Evolutionary conservation across 1,139 yeast species (phyloP).

Genomic region (Saccharomycopsis phalli): DNA sequence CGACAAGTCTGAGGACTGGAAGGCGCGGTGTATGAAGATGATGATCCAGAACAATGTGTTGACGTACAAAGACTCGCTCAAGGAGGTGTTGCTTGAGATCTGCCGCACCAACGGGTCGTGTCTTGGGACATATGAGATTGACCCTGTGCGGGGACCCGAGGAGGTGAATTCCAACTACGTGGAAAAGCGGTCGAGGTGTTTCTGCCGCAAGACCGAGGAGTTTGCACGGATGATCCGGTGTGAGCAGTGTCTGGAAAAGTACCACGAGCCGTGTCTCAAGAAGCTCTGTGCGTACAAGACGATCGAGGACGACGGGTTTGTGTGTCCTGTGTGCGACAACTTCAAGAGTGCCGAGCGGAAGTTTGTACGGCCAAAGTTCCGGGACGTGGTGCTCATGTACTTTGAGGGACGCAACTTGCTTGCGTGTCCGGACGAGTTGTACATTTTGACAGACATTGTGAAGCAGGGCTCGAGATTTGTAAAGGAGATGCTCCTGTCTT

Average conservation of each 20-base stretch:
- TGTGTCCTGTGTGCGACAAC: conserved; percentile 63
- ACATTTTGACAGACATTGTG: conserved; percentile 27
- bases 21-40: conserved; percentile 1
- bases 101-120: conserved; percentile 2
- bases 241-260: conserved; percentile 75
- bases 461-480: conserved; percentile 17
- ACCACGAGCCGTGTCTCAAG: conserved; percentile 59
- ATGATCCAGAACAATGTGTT: conserved; percentile 3
- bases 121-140: conserved; percentile 6
- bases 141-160: conserved; percentile 9
- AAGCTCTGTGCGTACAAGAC: conserved; percentile 27
- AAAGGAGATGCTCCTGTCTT: conserved; percentile 5
- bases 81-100: conserved; percentile 6
- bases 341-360: conserved; percentile 25
- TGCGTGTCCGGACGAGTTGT: conserved; percentile 37
- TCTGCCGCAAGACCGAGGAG: conserved; percentile 60
- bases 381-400: conserved; percentile 29
- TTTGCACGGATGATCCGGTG: conserved; percentile 72
- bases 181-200: conserved; percentile 34
- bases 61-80: background rate
- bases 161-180: background rate
- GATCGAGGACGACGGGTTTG: conserved; percentile 36
- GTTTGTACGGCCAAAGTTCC: conserved; percentile 27
- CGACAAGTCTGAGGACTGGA: conserved; percentile 4
- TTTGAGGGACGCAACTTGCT: conserved; percentile 31